Evolutionary conservation across 2,329 filamentous ascomycete species (phyloP), one percentile per base, ranked within the genome.

Genomic region (Paradendryphiella salina): DNA sequence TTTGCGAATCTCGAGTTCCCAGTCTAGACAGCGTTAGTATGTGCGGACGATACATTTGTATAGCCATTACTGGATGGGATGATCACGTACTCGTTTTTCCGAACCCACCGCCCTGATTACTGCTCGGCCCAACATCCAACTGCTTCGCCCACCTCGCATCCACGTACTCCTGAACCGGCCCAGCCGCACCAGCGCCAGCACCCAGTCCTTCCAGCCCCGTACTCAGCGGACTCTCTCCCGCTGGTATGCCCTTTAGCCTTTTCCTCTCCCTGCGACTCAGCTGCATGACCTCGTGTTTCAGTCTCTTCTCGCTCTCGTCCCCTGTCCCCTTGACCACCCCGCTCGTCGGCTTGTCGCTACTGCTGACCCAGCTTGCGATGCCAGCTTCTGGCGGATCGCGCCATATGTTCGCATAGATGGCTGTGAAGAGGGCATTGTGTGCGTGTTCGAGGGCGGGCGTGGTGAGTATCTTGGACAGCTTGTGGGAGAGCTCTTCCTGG

Each of bases 61-160:
- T 5, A 5, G 6, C 1, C 17, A n/a, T 13, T 13, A 23, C n/a
- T 5, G 21, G 11, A 39, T 4, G 20, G 17, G n/a, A n/a, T 31
- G 21, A 13, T 23, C 6, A 75, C 85, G 69, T 79, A 90, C 87
- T 84, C 29, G 81, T 95, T 79, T 93, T 90, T 60, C 89, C 91
- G 37, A 93, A 80, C 15, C 87, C 87, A 26, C 85, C 87, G 21
- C 85, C 86, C 18, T 87, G 86, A 28, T 65, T 85, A 85, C 63
- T 66, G 21, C 85, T 80, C 20, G 87, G 85, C 7, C 85, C 81
- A 49, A 89, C 83, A 23, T 86, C 81, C 21, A 80, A 78, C 36
- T 80, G 67, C 62, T 79, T 80, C 46, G 70, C 73, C 38, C 67
- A 52, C 44, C 72, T 68, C 20, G 71, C 69, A 7, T 73, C 69